Evolutionary conservation across 1,284 basidiomycete genomes (phyloP).

Genomic region (Irpex rosettiformis): DNA sequence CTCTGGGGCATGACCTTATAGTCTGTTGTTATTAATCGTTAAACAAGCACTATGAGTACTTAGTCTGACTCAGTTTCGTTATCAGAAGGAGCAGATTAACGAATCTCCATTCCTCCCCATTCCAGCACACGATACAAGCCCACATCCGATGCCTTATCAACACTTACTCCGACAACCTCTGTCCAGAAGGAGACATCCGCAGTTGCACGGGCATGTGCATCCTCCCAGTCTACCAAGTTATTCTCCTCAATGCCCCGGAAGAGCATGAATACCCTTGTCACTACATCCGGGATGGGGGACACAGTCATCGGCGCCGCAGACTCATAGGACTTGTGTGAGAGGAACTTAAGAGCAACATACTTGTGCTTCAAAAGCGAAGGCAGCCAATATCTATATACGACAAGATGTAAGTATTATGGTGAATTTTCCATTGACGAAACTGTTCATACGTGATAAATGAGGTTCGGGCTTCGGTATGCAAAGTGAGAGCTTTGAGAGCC

Average conservation of each 20-base stretch:
- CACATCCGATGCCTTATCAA: slow-evolving; percentile 16
- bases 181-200: slow-evolving; percentile 1
- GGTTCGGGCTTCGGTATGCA: neutral
- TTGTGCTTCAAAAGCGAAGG: slow-evolving; percentile 36
- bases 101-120: slow-evolving; percentile 37
- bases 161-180: slow-evolving; percentile 14
- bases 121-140: slow-evolving; percentile 32
- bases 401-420: neutral
- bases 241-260: slow-evolving; percentile 34
- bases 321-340: slow-evolving; percentile 39
- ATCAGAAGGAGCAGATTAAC: too few relatives aligned
- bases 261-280: slow-evolving; percentile 44
- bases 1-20: too few relatives aligned
- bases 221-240: slow-evolving; percentile 22
- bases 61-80: too few relatives aligned
- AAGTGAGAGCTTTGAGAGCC: neutral
- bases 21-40: too few relatives aligned
- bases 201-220: slow-evolving; percentile 12
- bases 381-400: slow-evolving; percentile 31
- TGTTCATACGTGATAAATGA: neutral
- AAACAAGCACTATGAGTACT: too few relatives aligned
- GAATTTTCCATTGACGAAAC: neutral
- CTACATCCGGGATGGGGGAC: slow-evolving; percentile 37
- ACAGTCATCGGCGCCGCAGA: slow-evolving; percentile 35
- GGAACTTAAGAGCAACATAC: slow-evolving; percentile 41